Evolutionary conservation across 169 alveolate genomes (phyloP).

Genomic region (Amoebophrya sp.): DNA sequence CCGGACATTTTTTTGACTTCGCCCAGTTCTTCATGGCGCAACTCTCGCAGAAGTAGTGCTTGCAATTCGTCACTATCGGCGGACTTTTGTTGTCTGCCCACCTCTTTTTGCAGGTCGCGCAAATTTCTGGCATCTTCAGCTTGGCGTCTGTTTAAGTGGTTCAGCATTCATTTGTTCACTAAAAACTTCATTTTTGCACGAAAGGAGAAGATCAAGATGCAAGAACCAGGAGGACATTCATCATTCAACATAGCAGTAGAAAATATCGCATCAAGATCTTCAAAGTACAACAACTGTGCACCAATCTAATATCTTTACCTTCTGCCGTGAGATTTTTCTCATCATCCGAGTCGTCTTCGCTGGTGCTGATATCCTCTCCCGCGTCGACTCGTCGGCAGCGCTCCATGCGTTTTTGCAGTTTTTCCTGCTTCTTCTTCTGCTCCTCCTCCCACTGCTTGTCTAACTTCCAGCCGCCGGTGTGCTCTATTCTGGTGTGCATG

Average conservation of each 20-base stretch:
- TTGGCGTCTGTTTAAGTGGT: not conserved
- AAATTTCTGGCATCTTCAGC: not conserved
- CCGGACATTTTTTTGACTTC: not conserved
- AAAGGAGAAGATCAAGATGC: too few relatives aligned
- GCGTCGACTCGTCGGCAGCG: not conserved
- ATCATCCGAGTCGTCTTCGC: not conserved
- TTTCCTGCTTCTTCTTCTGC: not conserved
- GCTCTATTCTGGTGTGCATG: slow-evolving; percentile 77
- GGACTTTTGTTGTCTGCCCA: not conserved
- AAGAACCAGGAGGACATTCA: too few relatives aligned
- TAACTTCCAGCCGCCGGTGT: slow-evolving; percentile 63
- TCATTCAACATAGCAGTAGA: too few relatives aligned
- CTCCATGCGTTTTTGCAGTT: slow-evolving; percentile 9
- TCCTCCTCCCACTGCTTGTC: slow-evolving; percentile 52
- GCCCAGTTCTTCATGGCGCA: not conserved
- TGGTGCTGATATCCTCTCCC: not conserved
- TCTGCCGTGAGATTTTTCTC: not conserved
- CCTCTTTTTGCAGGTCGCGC: not conserved
- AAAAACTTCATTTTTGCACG: too few relatives aligned
- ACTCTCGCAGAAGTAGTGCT: not conserved
- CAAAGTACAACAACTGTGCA: too few relatives aligned
- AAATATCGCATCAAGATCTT: too few relatives aligned
- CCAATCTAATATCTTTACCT: too few relatives aligned
- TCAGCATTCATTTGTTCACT: too few relatives aligned
- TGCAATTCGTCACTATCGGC: not conserved